Percentiles rank a stretch among this genome's conserved stretches.
These are phyloP conservation scores for Moniliella sp. DNA, from an alignment of 1,284 basidiomycete genomes.

Conservation along the genomic window DNA sequence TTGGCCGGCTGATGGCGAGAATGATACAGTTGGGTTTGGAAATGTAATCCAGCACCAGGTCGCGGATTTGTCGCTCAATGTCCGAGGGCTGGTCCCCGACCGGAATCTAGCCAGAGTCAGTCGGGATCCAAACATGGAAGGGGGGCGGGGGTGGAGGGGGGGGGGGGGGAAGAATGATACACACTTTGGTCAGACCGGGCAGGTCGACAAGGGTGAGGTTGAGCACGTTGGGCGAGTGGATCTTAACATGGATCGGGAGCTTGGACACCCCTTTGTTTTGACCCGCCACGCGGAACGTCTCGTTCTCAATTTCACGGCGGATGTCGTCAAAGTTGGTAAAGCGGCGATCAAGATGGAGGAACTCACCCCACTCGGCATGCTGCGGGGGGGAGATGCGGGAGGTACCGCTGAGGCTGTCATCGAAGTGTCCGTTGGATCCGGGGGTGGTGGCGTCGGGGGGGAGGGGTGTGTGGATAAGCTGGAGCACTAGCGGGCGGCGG, in stretches of 20 bases:
- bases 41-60: constrained; percentile 77
- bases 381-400: too few relatives aligned
- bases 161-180: too few relatives aligned
- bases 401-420: too few relatives aligned
- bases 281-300: constrained; percentile 87
- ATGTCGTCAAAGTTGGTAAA: constrained; percentile 89
- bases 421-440: too few relatives aligned
- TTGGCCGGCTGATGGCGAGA: constrained; percentile 89
- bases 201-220: constrained; percentile 88
- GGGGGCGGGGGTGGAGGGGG: too few relatives aligned
- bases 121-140: not conserved
- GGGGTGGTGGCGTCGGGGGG: too few relatives aligned
- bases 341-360: constrained; percentile 80
- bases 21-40: constrained; percentile 92
- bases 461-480: constrained; percentile 57
- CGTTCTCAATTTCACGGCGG: constrained; percentile 85
- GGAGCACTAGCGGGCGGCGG: constrained; percentile 73
- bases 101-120: constrained; percentile 12
- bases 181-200: constrained; percentile 77
- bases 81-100: constrained; percentile 51
- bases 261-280: constrained; percentile 98
- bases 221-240: constrained; percentile 81
- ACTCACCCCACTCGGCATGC: constrained; percentile 95
- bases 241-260: constrained; percentile 69
- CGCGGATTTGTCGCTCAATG: constrained; percentile 87